These are phyloP conservation scores for Macrotyloma uniflorum DNA, from an alignment of 306 rosid genomes.

Conservation along the genomic window DNA sequence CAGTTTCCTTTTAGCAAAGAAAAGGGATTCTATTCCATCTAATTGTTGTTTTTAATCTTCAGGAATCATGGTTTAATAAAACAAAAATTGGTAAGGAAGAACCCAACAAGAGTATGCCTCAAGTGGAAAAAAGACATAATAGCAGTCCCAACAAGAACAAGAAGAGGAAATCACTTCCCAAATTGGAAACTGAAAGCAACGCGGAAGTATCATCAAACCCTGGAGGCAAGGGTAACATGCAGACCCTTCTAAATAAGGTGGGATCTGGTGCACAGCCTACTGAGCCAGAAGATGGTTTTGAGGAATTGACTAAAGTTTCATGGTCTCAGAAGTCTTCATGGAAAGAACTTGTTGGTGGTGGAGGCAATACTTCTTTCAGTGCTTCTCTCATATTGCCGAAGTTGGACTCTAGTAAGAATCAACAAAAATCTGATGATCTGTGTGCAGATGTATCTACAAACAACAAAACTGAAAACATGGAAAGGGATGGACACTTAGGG, in stretches of 20 bases:
- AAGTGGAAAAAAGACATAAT: conserved; percentile 37
- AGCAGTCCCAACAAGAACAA: conserved; percentile 41
- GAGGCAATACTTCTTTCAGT: conserved; percentile 52
- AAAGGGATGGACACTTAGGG: conserved; percentile 12
- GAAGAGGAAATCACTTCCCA: conserved; percentile 50
- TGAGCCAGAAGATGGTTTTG: conserved; percentile 43
- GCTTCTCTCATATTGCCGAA: conserved; percentile 53
- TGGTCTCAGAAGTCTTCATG: conserved; percentile 85
- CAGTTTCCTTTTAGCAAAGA: conserved; percentile 10
- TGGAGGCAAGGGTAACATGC: conserved; percentile 34
- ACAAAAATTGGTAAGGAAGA: conserved; percentile 37
- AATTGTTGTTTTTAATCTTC: conserved; percentile 35
- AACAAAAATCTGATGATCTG: conserved; percentile 30
- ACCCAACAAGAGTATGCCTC: conserved; percentile 31
- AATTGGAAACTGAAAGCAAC: conserved; percentile 36
- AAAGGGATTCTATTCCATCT: conserved; percentile 15
- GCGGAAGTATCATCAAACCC: conserved; percentile 35
- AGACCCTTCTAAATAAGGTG: conserved; percentile 33
- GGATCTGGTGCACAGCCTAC: conserved; percentile 40
- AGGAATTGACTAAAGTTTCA: conserved; percentile 45
- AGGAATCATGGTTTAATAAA: conserved; percentile 51
- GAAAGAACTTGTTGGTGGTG: conserved; percentile 66
- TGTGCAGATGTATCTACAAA: conserved; percentile 28
- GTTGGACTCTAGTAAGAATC: conserved; percentile 31
- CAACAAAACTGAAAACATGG: conserved; percentile 29